Evolutionary conservation across 2,329 filamentous ascomycete genomes (phyloP), one percentile per base, ranked within the genome.

Genomic region (Penicillium sp.): DNA sequence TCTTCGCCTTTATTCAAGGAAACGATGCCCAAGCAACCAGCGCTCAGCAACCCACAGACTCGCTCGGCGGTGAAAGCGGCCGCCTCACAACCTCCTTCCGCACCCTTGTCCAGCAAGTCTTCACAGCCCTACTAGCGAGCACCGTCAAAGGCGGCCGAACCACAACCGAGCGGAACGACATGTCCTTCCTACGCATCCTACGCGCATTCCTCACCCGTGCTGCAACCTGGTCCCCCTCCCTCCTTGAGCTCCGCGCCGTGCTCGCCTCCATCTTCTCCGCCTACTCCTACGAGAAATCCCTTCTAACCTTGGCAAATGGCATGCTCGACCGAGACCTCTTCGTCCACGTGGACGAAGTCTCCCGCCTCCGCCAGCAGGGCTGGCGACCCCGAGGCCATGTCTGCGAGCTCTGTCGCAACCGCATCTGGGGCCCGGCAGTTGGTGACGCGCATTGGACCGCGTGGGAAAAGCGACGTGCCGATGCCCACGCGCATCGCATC

Each of bases 241-340:
- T 99, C 1, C 86, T 89, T 1, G 90, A 97, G 65, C 79, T 99
- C 3, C 86, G 93, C 37, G 81, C 82, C 6, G 91, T 97, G 0
- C 80, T 99, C 2, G 77, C 83, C 1, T 93, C 91, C 11, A 92
- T 99, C 47, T 97, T 99, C 72, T 84, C 92, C 0, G 92, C 93
- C 0, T 99, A 99, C 66, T 86, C 90, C 0, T 96, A 97, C 66
- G 93, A 99, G 69, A 88, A 92, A 67, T 91, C 88, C 0, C 88
- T 99, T 13, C 79, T 99, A 16, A 79, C 81, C 1, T 80, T 99
- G 3, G 89, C 93, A 0, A 95, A 92, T 66, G 80, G 86, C 3
- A 83, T 99, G 48, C 77, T 99, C 0, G 91, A 95, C 55, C 86
- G 89, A 58, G 93, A 93, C 62, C 78, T 95, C 5, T 99, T 97